Evolutionary conservation across 78 protist genomes (phyloP).

Genomic region (Diacronema lutheri): DNA sequence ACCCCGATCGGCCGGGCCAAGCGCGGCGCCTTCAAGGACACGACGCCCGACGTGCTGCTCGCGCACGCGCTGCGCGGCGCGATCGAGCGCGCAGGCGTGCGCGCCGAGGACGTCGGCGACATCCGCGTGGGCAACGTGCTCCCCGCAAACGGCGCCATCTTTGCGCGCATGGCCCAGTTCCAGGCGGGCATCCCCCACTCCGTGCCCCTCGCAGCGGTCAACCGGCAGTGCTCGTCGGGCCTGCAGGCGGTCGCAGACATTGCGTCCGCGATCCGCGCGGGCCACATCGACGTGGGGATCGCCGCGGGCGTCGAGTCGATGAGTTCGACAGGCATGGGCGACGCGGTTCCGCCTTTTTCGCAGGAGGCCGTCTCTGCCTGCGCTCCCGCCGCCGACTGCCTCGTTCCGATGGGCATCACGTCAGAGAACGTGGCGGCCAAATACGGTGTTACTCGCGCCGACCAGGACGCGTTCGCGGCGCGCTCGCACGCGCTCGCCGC

Average conservation of each 20-base stretch:
- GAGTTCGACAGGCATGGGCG: slow-evolving; percentile 21
- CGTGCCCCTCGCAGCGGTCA: slow-evolving; percentile 58
- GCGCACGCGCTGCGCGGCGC: neutral
- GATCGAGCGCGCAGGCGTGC: neutral
- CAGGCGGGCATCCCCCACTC: slow-evolving; percentile 17
- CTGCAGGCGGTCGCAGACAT: slow-evolving; percentile 70
- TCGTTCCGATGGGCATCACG: neutral
- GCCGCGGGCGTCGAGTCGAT: slow-evolving; percentile 89
- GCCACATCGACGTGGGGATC: slow-evolving; percentile 71
- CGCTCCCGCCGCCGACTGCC: neutral
- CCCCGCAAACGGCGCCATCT: neutral
- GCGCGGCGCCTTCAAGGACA: neutral
- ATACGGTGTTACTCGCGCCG: neutral
- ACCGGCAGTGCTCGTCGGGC: slow-evolving; percentile 86
- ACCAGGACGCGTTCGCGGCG: slow-evolving; percentile 54
- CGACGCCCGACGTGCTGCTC: neutral
- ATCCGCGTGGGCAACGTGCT: neutral
- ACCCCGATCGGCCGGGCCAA: neutral
- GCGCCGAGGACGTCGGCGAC: neutral
- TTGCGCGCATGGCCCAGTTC: neutral
- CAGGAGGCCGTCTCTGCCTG: neutral
- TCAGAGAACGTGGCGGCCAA: neutral
- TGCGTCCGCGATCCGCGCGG: slow-evolving; percentile 71
- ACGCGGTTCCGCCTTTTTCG: neutral
- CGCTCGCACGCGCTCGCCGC: slow-evolving; percentile 30